These are phyloP conservation scores for Cardamine chenopodiifolia DNA, from an alignment of 345 rosid species.

Conservation along the genomic window DNA sequence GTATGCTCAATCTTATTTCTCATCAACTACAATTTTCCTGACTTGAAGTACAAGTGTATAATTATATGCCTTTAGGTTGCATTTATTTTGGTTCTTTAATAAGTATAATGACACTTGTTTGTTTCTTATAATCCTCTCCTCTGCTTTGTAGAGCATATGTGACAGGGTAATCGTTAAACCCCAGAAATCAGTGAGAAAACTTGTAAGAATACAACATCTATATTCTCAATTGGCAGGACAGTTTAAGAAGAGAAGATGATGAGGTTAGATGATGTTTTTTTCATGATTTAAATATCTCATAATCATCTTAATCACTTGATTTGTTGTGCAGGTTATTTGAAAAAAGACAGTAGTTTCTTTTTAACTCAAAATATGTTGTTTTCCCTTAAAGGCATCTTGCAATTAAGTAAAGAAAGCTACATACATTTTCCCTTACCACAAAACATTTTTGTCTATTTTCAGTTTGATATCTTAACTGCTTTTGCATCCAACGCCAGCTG, in stretches of 20 bases:
- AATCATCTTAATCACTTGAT: not conserved
- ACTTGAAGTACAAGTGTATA: not conserved
- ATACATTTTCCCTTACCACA: not conserved
- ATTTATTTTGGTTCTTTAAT: not conserved
- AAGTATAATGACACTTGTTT: not conserved
- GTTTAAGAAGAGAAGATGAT: slow-evolving; percentile 75
- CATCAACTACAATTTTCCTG: not conserved
- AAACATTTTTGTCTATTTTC: slow-evolving; percentile 36
- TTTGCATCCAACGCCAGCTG: slow-evolving; percentile 91
- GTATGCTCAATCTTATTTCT: slow-evolving; percentile 47
- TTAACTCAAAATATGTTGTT: not conserved
- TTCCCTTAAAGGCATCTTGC: not conserved
- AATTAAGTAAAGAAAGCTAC: not conserved
- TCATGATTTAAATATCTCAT: not conserved
- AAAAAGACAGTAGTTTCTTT: not conserved
- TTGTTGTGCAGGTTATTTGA: not conserved
- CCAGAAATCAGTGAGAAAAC: slow-evolving; percentile 66
- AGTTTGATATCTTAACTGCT: slow-evolving; percentile 75
- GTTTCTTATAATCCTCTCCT: slow-evolving; percentile 9
- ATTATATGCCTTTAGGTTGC: not conserved
- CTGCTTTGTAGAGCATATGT: slow-evolving; percentile 63
- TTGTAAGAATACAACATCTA: slow-evolving; percentile 81
- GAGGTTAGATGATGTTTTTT: slow-evolving; percentile 51
- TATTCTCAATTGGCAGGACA: slow-evolving; percentile 70
- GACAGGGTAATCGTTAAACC: slow-evolving; percentile 62